Conservation (phyloP, 768 basidiomycete genomes). For the Baorangia bicolor region DNA sequence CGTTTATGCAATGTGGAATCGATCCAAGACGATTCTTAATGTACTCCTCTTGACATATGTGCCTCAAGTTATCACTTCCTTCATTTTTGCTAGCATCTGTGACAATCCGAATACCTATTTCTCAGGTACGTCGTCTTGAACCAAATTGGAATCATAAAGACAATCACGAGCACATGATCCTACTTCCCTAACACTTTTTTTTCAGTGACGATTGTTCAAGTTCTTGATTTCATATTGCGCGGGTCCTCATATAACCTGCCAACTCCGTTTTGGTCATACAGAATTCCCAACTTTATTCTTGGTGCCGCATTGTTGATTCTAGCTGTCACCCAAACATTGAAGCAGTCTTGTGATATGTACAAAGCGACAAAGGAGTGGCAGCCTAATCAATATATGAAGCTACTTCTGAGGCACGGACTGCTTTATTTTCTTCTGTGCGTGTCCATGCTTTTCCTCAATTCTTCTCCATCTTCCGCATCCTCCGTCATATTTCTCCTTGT, state of each 20-base stretch:
- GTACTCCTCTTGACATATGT: constrained; percentile 4
- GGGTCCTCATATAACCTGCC: background rate
- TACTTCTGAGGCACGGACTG: constrained; percentile 9
- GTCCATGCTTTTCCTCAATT: background rate
- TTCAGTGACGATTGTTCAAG: background rate
- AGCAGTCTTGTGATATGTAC: constrained; percentile 1
- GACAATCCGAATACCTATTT: background rate
- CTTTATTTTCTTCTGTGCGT: constrained; percentile 19
- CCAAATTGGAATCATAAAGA: background rate
- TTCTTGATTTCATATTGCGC: background rate
- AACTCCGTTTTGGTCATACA: background rate
- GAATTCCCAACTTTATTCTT: constrained; percentile 9
- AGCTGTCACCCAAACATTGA: background rate
- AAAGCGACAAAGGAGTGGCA: constrained; percentile 5
- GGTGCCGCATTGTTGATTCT: constrained; percentile 3
- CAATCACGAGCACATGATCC: too few relatives aligned
- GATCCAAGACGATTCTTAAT: constrained; percentile 4
- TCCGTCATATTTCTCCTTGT: too few relatives aligned
- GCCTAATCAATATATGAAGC: background rate
- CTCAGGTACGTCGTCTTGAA: background rate
- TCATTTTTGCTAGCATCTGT: constrained; percentile 1
- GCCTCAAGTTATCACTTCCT: background rate
- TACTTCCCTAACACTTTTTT: background rate
- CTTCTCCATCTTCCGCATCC: too few relatives aligned
- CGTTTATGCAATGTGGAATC: constrained; percentile 13